phyloP scores from a whole-genome alignment of 2,329 filamentous ascomycete species.

The Xylaria sp. region DNA sequence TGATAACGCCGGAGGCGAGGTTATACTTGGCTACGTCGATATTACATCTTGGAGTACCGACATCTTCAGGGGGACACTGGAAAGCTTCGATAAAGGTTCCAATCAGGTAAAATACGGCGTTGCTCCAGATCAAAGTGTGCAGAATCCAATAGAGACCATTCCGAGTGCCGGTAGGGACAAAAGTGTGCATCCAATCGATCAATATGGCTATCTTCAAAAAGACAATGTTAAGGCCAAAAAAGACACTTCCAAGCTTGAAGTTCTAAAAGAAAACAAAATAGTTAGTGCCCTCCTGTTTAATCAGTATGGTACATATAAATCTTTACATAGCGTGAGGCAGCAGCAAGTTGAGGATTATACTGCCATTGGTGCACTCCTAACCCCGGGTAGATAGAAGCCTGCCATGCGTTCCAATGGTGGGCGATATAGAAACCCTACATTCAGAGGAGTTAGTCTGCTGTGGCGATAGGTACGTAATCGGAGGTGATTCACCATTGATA shows the following conservation, averaged over 20 bases:
- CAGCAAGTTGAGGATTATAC: constrained; percentile 28
- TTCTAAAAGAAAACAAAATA: constrained; percentile 17
- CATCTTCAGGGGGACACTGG: constrained; percentile 35
- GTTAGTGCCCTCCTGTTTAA: constrained; percentile 15
- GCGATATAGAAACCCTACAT: constrained; percentile 28
- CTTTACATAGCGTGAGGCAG: constrained; percentile 35
- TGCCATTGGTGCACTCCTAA: constrained; percentile 37
- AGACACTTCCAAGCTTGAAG: constrained; percentile 34
- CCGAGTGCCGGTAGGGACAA: constrained; percentile 31
- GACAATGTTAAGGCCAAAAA: constrained; percentile 35
- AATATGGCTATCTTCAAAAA: constrained; percentile 37
- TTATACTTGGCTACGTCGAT: constrained; percentile 37
- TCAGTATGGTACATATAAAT: background rate
- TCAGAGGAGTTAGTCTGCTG: background rate
- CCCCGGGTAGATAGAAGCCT: constrained; percentile 35
- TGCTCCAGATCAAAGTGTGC: constrained; percentile 24
- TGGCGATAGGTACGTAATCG: background rate
- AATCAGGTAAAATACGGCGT: constrained; percentile 36
- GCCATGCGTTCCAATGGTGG: constrained; percentile 36
- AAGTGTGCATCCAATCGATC: constrained; percentile 33
- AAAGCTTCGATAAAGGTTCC: constrained; percentile 39
- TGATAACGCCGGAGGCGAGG: constrained; percentile 36
- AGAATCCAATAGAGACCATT: constrained; percentile 35
- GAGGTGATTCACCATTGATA: constrained; percentile 30
- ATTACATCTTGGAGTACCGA: constrained; percentile 24